A percentile compares a stretch with the other conserved stretches of the same genome.
Evolutionary conservation across 352 stramenopile genomes (phyloP).

Genomic region (Halophytophthora batemanensis): DNA sequence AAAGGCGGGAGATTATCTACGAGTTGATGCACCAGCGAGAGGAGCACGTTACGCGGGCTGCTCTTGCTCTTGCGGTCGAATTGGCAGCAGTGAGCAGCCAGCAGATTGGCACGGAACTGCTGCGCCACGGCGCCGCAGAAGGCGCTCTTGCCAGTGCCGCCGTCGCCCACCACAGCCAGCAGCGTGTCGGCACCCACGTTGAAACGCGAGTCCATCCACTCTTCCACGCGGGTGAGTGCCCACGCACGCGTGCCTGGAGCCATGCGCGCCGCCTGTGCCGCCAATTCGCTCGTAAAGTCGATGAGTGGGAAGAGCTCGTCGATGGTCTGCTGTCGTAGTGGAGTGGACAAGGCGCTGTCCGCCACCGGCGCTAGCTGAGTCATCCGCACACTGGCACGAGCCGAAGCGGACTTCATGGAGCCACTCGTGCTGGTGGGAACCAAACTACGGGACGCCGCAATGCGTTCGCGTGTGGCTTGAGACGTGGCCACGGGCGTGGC

Average conservation of each 20-base stretch:
- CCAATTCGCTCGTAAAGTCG: constrained; percentile 54
- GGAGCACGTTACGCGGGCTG: constrained; percentile 62
- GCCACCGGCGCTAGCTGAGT: constrained; percentile 67
- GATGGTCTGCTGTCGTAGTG: constrained; percentile 63
- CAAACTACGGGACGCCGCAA: constrained; percentile 41
- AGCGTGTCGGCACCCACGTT: constrained; percentile 56
- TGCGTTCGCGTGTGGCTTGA: constrained; percentile 39
- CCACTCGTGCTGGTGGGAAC: constrained; percentile 7
- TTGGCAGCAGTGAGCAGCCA: constrained; percentile 69
- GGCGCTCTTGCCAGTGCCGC: constrained; percentile 68
- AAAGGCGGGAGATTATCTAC: constrained; percentile 58
- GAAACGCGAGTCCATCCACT: constrained; percentile 75
- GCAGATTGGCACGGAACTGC: constrained; percentile 47
- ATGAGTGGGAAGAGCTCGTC: constrained; percentile 82
- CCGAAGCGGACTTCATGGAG: background rate
- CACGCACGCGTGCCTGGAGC: constrained; percentile 57
- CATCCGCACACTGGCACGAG: constrained; percentile 32
- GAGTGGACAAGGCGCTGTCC: constrained; percentile 64
- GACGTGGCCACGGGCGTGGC: constrained; percentile 50
- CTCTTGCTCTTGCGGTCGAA: constrained; percentile 80
- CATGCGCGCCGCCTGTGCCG: constrained; percentile 34
- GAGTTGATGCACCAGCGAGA: constrained; percentile 84
- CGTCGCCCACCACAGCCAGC: constrained; percentile 65
- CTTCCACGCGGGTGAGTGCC: constrained; percentile 62
- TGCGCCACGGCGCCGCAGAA: constrained; percentile 51